Evolutionary conservation across 2,329 filamentous ascomycete genomes (phyloP).

Genomic region (Penicillium sp.): DNA sequence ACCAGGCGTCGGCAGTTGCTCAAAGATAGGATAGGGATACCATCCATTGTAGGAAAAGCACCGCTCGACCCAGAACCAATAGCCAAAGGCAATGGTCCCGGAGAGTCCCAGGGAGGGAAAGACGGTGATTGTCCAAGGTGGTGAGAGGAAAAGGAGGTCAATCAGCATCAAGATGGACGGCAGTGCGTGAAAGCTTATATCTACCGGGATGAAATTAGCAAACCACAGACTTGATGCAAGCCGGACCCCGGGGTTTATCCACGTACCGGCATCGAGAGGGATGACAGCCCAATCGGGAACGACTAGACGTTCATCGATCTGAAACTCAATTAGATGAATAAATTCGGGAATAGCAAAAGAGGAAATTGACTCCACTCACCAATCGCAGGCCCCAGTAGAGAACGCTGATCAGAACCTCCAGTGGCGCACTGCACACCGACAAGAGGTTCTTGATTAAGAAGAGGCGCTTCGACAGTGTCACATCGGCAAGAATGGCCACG

Average conservation of each 20-base stretch:
- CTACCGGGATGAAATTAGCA: constrained; percentile 26
- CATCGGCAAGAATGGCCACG: constrained; percentile 59
- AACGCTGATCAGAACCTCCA: constrained; percentile 64
- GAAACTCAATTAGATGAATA: constrained; percentile 8
- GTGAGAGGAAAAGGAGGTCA: constrained; percentile 62
- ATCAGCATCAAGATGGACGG: constrained; percentile 59
- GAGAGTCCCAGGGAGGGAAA: constrained; percentile 56
- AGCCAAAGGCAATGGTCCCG: constrained; percentile 58
- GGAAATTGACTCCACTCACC: constrained; percentile 38
- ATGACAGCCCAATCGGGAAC: constrained; percentile 50
- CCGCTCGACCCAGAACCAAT: constrained; percentile 68
- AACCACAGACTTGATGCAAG: not conserved
- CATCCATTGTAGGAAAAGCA: constrained; percentile 64
- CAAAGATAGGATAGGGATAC: constrained; percentile 86
- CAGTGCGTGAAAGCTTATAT: constrained; percentile 55
- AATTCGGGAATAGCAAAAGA: not conserved
- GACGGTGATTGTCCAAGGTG: constrained; percentile 63
- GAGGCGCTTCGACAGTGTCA: constrained; percentile 55
- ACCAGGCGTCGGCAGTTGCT: constrained; percentile 66
- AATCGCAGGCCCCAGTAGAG: constrained; percentile 64
- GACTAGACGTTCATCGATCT: constrained; percentile 55
- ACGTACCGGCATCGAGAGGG: constrained; percentile 42
- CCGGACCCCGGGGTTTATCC: constrained; percentile 28
- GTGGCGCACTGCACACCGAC: constrained; percentile 60
- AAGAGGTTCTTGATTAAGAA: constrained; percentile 64